Percentiles rank a stretch among this genome's conserved stretches.
phyloP scores from a whole-genome alignment of 176 grass and related monocot genomes.

The Rhynchospora tenuis region DNA sequence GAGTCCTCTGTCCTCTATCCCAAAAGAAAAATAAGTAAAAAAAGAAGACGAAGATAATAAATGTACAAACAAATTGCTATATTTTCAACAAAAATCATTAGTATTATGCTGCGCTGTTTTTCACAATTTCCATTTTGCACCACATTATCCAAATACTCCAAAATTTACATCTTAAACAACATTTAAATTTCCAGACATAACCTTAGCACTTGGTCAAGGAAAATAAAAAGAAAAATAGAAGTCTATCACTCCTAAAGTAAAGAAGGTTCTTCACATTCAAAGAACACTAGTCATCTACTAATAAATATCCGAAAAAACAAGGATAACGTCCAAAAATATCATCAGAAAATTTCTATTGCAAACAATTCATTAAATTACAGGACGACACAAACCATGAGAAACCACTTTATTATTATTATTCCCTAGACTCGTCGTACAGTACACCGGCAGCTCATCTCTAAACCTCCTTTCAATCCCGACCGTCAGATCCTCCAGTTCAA shows the following conservation, averaged over 20 bases:
- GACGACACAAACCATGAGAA: slow-evolving; percentile 27
- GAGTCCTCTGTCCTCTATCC: too few species aligned
- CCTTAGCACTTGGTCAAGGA: not conserved
- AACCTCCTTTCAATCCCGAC: slow-evolving; percentile 26
- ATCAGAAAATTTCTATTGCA: not conserved
- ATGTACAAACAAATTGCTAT: too few species aligned
- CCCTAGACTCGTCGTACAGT: slow-evolving; percentile 73
- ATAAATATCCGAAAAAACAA: not conserved
- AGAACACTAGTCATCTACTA: not conserved
- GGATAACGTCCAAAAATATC: not conserved
- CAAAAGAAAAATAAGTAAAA: too few species aligned
- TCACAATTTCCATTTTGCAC: not conserved
- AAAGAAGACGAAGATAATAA: too few species aligned
- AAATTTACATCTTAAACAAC: not conserved
- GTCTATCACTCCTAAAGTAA: not conserved
- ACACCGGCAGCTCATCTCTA: slow-evolving; percentile 90
- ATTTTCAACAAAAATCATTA: too few species aligned
- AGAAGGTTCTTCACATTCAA: not conserved
- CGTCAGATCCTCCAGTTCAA: slow-evolving; percentile 80
- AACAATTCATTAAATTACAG: slow-evolving; percentile 22
- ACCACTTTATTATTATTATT: slow-evolving; percentile 33
- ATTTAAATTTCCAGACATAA: not conserved
- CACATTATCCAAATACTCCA: not conserved
- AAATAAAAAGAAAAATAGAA: not conserved
- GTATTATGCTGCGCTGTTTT: not conserved